Evolutionary conservation across 2,329 filamentous ascomycete genomes (phyloP).

Genomic region (Sporothrix globosa): DNA sequence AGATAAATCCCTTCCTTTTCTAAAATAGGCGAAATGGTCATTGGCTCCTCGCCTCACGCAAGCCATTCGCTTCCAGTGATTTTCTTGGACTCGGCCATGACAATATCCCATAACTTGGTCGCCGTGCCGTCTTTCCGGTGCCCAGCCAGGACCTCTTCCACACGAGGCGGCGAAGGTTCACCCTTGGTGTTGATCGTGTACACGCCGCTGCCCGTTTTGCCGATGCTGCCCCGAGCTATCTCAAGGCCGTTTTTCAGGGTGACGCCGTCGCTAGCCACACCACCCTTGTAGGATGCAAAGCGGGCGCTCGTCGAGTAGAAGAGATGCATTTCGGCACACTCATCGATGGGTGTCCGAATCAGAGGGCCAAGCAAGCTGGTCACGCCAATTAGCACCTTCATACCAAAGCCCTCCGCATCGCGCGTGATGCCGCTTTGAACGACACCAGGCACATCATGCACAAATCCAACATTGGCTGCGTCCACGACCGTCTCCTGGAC

Average conservation of each 20-base stretch:
- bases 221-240: slow-evolving; percentile 42
- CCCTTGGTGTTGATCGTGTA: slow-evolving; percentile 45
- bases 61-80: slow-evolving; percentile 35
- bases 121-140: slow-evolving; percentile 43
- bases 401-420: slow-evolving; percentile 24
- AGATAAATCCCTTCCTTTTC: no score
- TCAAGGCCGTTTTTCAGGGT: slow-evolving; percentile 37
- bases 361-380: slow-evolving; percentile 27
- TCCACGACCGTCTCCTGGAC: slow-evolving; percentile 45
- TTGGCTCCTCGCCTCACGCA: neutral
- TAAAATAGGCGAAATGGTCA: neutral
- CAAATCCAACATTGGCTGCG: slow-evolving; percentile 49
- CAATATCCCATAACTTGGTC: slow-evolving; percentile 41
- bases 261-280: slow-evolving; percentile 34
- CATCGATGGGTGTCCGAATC: slow-evolving; percentile 37
- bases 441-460: slow-evolving; percentile 47
- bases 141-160: slow-evolving; percentile 40
- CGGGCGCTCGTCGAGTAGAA: slow-evolving; percentile 46
- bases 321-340: slow-evolving; percentile 46
- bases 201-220: slow-evolving; percentile 44
- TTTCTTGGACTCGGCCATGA: slow-evolving; percentile 38
- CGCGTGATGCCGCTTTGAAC: slow-evolving; percentile 41
- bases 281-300: slow-evolving; percentile 38
- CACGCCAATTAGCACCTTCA: slow-evolving; percentile 28
- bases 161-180: slow-evolving; percentile 36